Evolutionary conservation across 345 rosid genomes (phyloP), one percentile per base, ranked within the genome.

Genomic region (Kernera saxatilis): DNA sequence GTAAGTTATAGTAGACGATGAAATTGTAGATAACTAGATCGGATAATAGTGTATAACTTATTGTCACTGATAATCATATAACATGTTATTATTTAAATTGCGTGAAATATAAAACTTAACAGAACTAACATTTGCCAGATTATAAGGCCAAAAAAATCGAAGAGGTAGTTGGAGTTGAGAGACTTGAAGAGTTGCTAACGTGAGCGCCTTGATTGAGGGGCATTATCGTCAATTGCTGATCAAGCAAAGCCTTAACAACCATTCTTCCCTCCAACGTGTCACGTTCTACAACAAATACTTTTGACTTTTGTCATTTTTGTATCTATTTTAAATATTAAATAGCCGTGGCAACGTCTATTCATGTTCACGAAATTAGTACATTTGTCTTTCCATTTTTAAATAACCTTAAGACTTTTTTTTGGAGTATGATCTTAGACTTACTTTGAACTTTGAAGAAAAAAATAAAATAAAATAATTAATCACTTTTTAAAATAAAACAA

Each of bases 201-300:
- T 73, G 77, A 73, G 77, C 12, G 44, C 66, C 77, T 64, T 56
- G 71, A 72, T 36, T 36, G 56, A 72, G 46, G 49, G 62, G 17
- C 33, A 64, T 23, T 14, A 8, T 72, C 63, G 39, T 63, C 69
- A 41, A 0, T 2, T 37, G 5, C 1, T 4, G 2, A 44, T 43
- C 11, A 22, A 71, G 12, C 21, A 6, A 53, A 23, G 29, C 41
- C 50, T 51, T 33, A 23, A 72, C 64, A 58, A 63, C 70, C 76
- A 53, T 8, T 72, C 51, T 61, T 40, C 5, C 57, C 17, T 65
- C 77, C 59, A 29, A 73, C 77, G 71, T 73, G 77, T 73, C 77
- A 73, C 77, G 77, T 58, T 73, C 72, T 66, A 66, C 22, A 6
- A 37, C 60, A 65, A 37, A 56, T 57, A 64, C 59, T 66, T 73